Conservation (phyloP, 2,329 filamentous ascomycete species). For the Ceratocystis harringtonii region DNA sequence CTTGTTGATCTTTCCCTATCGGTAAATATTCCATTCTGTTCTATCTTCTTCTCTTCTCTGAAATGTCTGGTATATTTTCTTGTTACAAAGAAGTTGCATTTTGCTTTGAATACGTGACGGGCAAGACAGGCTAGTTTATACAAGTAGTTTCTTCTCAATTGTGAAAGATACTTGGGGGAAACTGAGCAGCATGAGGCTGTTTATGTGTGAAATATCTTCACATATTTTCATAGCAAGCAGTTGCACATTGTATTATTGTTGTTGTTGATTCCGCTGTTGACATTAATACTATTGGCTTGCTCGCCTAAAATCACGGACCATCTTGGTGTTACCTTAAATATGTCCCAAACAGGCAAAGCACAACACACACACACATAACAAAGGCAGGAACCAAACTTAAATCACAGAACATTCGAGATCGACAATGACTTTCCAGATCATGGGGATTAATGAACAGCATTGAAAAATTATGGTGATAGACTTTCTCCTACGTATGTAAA, state of each 20-base stretch:
- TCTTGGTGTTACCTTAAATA: background rate
- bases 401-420: background rate
- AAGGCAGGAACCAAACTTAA: background rate
- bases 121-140: too few species aligned
- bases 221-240: background rate
- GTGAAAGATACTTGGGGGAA: background rate
- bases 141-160: background rate
- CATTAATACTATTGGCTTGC: background rate
- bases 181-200: background rate
- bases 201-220: background rate
- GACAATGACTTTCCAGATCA: background rate
- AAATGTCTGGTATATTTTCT: too few species aligned
- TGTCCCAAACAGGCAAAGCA: background rate
- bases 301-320: background rate
- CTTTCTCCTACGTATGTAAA: background rate
- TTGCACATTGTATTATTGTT: background rate
- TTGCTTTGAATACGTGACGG: too few species aligned
- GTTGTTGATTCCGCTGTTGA: background rate
- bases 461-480: background rate
- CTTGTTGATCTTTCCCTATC: background rate
- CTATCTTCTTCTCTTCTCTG: background rate
- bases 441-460: background rate
- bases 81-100: background rate
- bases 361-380: background rate
- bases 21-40: background rate